Percentiles rank a stretch among this genome's conserved stretches.
phyloP scores from a whole-genome alignment of 2,329 filamentous ascomycete species.

The Monascus ruber region DNA sequence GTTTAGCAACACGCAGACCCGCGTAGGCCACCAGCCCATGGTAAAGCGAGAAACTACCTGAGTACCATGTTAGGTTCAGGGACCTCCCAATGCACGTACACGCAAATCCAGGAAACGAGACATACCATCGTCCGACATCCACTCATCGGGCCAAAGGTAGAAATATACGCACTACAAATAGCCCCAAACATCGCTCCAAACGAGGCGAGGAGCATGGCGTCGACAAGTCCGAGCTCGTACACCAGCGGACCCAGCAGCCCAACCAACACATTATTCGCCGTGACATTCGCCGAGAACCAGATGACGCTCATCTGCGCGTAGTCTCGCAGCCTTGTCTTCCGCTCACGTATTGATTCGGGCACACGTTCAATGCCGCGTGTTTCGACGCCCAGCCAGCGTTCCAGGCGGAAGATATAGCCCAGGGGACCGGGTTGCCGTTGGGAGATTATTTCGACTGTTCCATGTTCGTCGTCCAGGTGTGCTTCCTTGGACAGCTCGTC shows the following conservation, averaged over 20 bases:
- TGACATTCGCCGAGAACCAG: slow-evolving; percentile 19
- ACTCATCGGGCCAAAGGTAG: slow-evolving; percentile 20
- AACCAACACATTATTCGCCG: slow-evolving; percentile 20
- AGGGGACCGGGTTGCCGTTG: too few relatives aligned
- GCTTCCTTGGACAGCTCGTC: too few relatives aligned
- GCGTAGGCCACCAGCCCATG: slow-evolving; percentile 25
- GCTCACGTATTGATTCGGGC: slow-evolving; percentile 34
- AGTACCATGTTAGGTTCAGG: background rate
- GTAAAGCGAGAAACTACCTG: slow-evolving; percentile 19
- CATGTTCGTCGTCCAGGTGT: too few relatives aligned
- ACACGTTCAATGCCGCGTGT: slow-evolving; percentile 46
- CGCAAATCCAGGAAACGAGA: background rate
- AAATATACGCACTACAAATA: slow-evolving; percentile 19
- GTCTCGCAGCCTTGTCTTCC: slow-evolving; percentile 22
- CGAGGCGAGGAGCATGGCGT: slow-evolving; percentile 15
- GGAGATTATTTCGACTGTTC: too few relatives aligned
- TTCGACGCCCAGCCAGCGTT: slow-evolving; percentile 19
- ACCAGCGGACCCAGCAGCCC: slow-evolving; percentile 22
- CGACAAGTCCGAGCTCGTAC: slow-evolving; percentile 22
- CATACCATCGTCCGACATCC: slow-evolving; percentile 25
- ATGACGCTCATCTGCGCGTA: slow-evolving; percentile 16
- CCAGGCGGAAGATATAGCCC: too few relatives aligned
- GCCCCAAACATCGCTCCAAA: slow-evolving; percentile 18
- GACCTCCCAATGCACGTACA: too few relatives aligned
- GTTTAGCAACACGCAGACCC: slow-evolving; percentile 21